A percentile compares a stretch with the other conserved stretches of the same genome.
phyloP scores from a whole-genome alignment of 2,329 filamentous ascomycete species.

The Arthrobotrys pseudoclavata region DNA sequence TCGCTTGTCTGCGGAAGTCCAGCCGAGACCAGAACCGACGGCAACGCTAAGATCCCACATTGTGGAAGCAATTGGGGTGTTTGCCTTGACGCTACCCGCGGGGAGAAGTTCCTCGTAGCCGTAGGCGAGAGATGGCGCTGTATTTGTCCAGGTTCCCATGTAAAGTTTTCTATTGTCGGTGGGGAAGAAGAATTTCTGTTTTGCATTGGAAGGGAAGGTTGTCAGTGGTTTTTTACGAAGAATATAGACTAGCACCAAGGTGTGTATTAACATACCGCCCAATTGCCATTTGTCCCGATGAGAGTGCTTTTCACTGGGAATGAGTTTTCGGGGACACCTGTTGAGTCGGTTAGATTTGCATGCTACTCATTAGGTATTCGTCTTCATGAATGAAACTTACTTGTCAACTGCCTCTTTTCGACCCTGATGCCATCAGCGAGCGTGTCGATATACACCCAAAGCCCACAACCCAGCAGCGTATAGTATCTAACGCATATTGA shows the following conservation, averaged over 20 bases:
- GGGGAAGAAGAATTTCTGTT: constrained; percentile 52
- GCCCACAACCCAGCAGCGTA: constrained; percentile 14
- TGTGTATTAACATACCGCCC: constrained; percentile 52
- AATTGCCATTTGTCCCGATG: constrained; percentile 25
- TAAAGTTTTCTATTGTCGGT: constrained; percentile 50
- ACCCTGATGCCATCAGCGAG: not conserved
- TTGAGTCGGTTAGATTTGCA: not conserved
- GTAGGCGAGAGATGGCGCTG: not conserved
- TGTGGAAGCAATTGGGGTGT: constrained; percentile 26
- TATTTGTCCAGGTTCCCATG: constrained; percentile 32
- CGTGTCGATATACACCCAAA: not conserved
- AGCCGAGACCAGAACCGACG: constrained; percentile 32
- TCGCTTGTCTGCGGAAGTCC: constrained; percentile 21
- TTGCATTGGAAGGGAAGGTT: not conserved
- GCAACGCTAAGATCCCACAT: constrained; percentile 35
- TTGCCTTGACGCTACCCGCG: constrained; percentile 35
- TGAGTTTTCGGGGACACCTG: constrained; percentile 35
- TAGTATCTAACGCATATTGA: constrained; percentile 29
- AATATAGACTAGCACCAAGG: too few relatives aligned
- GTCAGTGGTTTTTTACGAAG: not conserved
- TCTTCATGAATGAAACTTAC: not conserved
- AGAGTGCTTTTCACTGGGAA: constrained; percentile 31
- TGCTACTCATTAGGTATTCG: not conserved
- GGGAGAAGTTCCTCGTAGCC: constrained; percentile 40
- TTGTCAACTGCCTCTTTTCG: constrained; percentile 24